These are phyloP conservation scores for Paramicrosporidium saccamoebae DNA, from an alignment of 371 early-diverging fungal genomes.

Conservation along the genomic window DNA sequence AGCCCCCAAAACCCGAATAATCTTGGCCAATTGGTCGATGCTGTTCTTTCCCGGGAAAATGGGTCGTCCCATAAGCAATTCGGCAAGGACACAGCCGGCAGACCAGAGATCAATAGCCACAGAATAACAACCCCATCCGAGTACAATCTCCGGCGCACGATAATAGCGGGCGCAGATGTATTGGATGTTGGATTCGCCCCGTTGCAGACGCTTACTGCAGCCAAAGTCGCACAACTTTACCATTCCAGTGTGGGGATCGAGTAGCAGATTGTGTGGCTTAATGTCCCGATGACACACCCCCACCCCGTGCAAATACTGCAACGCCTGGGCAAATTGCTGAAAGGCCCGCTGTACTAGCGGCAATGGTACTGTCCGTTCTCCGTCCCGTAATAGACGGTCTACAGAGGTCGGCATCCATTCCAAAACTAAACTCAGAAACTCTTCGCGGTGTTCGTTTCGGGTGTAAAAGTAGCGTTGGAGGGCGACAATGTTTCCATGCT, in stretches of 20 bases:
- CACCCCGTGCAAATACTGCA: slow-evolving; percentile 78
- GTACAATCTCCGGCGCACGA: slow-evolving; percentile 90
- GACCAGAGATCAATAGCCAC: slow-evolving; percentile 92
- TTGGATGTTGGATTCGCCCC: slow-evolving; percentile 78
- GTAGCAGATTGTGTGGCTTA: slow-evolving; percentile 90
- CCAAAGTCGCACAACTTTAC: slow-evolving; percentile 98
- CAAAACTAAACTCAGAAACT: slow-evolving; percentile 63
- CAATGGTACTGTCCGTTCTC: slow-evolving; percentile 71
- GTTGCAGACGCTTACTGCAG: slow-evolving; percentile 69
- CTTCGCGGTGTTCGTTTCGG: slow-evolving; percentile 21
- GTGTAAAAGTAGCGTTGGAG: slow-evolving; percentile 52
- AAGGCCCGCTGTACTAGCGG: slow-evolving; percentile 74
- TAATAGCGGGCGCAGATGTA: slow-evolving; percentile 97
- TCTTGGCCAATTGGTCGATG: slow-evolving; percentile 96
- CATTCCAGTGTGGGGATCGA: slow-evolving; percentile 53
- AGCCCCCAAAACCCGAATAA: slow-evolving; percentile 95
- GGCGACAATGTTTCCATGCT: slow-evolving; percentile 56
- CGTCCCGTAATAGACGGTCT: slow-evolving; percentile 60
- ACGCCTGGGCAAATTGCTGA: slow-evolving; percentile 76
- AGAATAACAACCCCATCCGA: slow-evolving; percentile 82
- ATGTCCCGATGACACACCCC: slow-evolving; percentile 93
- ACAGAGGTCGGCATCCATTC: slow-evolving; percentile 79
- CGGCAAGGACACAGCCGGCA: slow-evolving; percentile 96
- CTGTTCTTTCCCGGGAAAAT: slow-evolving; percentile 95
- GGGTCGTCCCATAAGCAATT: slow-evolving; percentile 78